Conservation (phyloP, 1,139 yeast species). For the Blastobotrys elegans region DNA sequence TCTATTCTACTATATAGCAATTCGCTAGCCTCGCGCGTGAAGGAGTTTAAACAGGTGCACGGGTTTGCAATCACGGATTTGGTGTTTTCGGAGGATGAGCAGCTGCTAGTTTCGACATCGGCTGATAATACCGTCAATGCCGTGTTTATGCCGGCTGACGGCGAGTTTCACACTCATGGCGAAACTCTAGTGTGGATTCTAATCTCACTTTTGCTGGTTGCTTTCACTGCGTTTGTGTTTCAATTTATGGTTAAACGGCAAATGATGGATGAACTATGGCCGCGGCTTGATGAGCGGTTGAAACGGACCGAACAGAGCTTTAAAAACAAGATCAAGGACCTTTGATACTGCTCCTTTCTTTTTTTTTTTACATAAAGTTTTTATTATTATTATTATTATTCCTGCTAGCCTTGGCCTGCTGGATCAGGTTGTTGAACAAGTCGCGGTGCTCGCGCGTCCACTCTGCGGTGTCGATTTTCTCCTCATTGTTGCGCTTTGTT, state of each 20-base stretch:
- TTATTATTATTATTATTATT: not conserved
- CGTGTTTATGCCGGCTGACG: slow-evolving; percentile 50
- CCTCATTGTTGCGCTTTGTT: not conserved
- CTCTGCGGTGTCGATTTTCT: slow-evolving; percentile 37
- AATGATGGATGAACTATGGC: slow-evolving; percentile 29
- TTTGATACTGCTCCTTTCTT: too few species aligned
- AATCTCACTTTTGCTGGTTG: slow-evolving; percentile 44
- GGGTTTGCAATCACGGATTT: slow-evolving; percentile 76
- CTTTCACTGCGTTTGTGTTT: slow-evolving; percentile 35
- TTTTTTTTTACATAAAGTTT: not conserved
- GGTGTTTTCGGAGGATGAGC: slow-evolving; percentile 64
- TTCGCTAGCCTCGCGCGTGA: slow-evolving; percentile 46
- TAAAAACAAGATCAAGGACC: not conserved
- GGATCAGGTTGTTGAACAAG: slow-evolving; percentile 43
- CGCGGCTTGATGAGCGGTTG: not conserved
- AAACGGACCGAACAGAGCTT: not conserved
- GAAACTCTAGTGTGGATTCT: slow-evolving; percentile 45
- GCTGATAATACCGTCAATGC: slow-evolving; percentile 75
- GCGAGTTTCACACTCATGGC: slow-evolving; percentile 40
- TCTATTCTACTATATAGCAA: slow-evolving; percentile 55
- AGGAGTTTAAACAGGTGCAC: slow-evolving; percentile 58
- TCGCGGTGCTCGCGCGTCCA: slow-evolving; percentile 49
- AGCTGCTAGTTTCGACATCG: slow-evolving; percentile 67
- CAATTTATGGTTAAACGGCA: slow-evolving; percentile 41
- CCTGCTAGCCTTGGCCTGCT: not conserved